phyloP scores from a whole-genome alignment of 2,329 filamentous ascomycete genomes.

The Colletotrichum zoysiae region DNA sequence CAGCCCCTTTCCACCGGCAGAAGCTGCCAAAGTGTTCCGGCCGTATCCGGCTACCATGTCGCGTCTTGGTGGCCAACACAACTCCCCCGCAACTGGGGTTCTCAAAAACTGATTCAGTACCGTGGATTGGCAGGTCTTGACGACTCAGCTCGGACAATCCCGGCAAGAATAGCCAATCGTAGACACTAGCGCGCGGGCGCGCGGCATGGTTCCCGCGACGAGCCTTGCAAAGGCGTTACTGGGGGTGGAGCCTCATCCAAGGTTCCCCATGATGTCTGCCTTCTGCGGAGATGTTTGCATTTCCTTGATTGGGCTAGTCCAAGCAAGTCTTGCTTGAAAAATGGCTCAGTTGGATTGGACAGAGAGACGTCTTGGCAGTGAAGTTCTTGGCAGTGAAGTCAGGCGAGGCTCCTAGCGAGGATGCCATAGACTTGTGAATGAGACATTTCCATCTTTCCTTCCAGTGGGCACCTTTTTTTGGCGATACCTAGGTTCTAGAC shows the following conservation, averaged over 20 bases:
- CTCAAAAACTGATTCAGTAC: slow-evolving; percentile 19
- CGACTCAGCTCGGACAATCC: slow-evolving; percentile 20
- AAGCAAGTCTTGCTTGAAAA: neutral
- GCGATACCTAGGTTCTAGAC: neutral
- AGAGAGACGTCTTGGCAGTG: slow-evolving; percentile 1
- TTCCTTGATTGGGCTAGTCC: neutral
- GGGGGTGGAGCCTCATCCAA: slow-evolving; percentile 9
- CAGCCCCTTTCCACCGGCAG: slow-evolving; percentile 4
- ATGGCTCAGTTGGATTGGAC: neutral
- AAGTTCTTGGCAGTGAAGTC: neutral
- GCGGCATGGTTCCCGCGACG: slow-evolving; percentile 8
- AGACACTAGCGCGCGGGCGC: slow-evolving; percentile 10
- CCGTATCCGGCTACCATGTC: slow-evolving; percentile 11
- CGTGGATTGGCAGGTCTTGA: slow-evolving; percentile 24
- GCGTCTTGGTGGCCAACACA: neutral
- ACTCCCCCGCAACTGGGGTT: slow-evolving; percentile 12
- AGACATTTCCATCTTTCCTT: neutral
- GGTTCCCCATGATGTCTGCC: slow-evolving; percentile 1
- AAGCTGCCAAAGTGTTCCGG: slow-evolving; percentile 4
- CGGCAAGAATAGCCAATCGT: slow-evolving; percentile 24
- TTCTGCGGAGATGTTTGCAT: neutral
- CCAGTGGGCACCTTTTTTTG: neutral
- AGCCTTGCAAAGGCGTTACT: slow-evolving; percentile 8
- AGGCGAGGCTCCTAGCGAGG: slow-evolving; percentile 2
- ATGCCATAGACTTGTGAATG: neutral